Evolutionary conservation across 768 basidiomycete genomes (phyloP).

Genomic region (Ephemerocybe angulata): DNA sequence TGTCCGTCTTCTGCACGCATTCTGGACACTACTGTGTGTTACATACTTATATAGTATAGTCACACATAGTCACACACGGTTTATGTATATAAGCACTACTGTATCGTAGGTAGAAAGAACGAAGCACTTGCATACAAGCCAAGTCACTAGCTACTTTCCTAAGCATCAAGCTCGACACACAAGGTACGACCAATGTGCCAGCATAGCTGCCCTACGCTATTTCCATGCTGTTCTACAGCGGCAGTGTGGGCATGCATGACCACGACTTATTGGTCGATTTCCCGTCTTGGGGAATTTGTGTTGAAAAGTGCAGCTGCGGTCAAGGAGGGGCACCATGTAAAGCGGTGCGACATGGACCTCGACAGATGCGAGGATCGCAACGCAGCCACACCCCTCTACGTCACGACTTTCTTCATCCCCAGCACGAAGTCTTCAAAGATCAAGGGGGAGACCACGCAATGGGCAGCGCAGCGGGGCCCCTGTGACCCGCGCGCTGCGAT

Average conservation of each 20-base stretch:
- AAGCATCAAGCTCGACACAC: too few species aligned
- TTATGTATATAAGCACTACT: too few species aligned
- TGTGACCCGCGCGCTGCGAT: slow-evolving; percentile 18
- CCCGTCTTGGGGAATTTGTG: slow-evolving; percentile 18
- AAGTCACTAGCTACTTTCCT: too few species aligned
- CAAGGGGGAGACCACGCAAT: slow-evolving; percentile 2
- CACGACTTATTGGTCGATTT: slow-evolving; percentile 13
- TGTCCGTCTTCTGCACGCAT: too few species aligned
- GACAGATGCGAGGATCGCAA: slow-evolving; percentile 16
- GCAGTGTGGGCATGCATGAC: slow-evolving; percentile 20
- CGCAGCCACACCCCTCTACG: slow-evolving; percentile 15
- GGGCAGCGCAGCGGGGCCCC: slow-evolving; percentile 12
- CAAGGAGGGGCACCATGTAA: slow-evolving; percentile 5
- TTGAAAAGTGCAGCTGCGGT: slow-evolving; percentile 14
- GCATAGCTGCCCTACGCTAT: too few species aligned
- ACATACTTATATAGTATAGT: too few species aligned
- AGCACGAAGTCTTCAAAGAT: slow-evolving; percentile 19
- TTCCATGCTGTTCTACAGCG: too few species aligned
- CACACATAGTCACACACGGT: too few species aligned
- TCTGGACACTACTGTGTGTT: too few species aligned
- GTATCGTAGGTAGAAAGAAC: too few species aligned
- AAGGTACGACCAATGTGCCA: too few species aligned
- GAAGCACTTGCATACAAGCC: too few species aligned
- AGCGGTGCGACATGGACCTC: slow-evolving; percentile 14
- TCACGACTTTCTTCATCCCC: slow-evolving; percentile 24